Evolutionary conservation across 2,329 filamentous ascomycete genomes (phyloP), one percentile per base, ranked within the genome.

Genomic region (Trichophyton simii): DNA sequence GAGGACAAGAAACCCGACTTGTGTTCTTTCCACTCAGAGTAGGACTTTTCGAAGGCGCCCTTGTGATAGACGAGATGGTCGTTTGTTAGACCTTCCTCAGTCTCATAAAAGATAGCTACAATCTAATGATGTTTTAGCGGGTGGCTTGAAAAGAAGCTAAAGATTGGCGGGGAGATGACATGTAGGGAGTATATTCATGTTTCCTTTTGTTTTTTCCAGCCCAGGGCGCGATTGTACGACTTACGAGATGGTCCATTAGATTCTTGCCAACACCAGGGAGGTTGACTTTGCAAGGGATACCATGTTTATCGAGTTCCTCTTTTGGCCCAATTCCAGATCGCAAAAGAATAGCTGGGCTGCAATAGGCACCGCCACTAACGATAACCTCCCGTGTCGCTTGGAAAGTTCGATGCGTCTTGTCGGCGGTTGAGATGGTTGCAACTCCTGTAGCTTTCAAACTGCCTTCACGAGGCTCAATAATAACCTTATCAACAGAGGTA

Each of bases 81-180:
- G 57, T 75, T 82, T 13, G 83, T 84, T 13, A 84, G 66, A 1
- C 77, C 77, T 20, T 75, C 70, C 11, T 75, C 76, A 1, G 82
- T 79, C 70, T 84, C 80, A 68, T 86, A 86, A 69, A 82, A 86
- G 60, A 82, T 80, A 68, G 85, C 84, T 55, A 79, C 75, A 28
- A 81, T 80, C 75, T 80, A 52, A 28, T n/a, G n/a, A n/a, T 36
- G n/a, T 6, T 34, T 55, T 55, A 55, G 52, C 31, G 31, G 38
- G 28, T n/a, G 25, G 52, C 52, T 18, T 20, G 52, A 18, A 55
- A 36, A 3, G 7, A 5, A 20, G 28, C 34, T 20, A 11, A 13
- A 22, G 31, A 55, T 55, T n/a, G n/a, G 8, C 25, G 13, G n/a
- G 50, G 34, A 28, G 18, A 5, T 36, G 31, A n/a, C 25, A 28